Conservation (phyloP, 306 rosid species). For the Hippophae rhamnoides region DNA sequence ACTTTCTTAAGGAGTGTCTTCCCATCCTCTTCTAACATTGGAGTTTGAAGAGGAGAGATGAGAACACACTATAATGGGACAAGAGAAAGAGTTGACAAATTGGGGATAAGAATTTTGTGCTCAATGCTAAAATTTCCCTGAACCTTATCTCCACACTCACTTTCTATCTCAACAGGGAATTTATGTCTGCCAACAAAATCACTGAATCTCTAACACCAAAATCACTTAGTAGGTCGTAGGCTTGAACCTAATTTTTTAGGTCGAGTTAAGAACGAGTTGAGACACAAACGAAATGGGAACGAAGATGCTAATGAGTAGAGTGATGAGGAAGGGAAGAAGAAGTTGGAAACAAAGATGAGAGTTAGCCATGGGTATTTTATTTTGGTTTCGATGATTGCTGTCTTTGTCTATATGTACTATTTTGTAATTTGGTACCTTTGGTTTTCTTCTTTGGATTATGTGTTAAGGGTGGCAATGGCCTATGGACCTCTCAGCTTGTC, state of each 20-base stretch:
- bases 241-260: constrained; percentile 17
- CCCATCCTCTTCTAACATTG: constrained; percentile 49
- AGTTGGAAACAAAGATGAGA: constrained; percentile 15
- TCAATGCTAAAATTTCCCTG: constrained; percentile 44
- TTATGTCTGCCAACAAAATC: constrained; percentile 39
- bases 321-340: constrained; percentile 7
- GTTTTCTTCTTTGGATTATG: too few species aligned
- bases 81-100: constrained; percentile 50
- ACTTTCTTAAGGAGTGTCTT: constrained; percentile 27
- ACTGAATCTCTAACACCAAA: constrained; percentile 36
- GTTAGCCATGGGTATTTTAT: constrained; percentile 12
- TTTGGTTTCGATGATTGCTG: too few species aligned
- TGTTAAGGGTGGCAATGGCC: too few species aligned
- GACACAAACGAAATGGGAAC: constrained; percentile 4
- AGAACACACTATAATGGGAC: constrained; percentile 45
- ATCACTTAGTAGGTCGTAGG: constrained; percentile 43
- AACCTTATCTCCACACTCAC: constrained; percentile 68
- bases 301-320: not conserved
- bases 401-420: too few species aligned
- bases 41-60: constrained; percentile 40
- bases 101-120: constrained; percentile 85
- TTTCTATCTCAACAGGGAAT: constrained; percentile 71
- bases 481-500: too few species aligned
- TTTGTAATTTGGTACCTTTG: too few species aligned
- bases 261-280: not conserved